phyloP scores from a whole-genome alignment of 108 stramenopile species.

The Nannochloropsis granulata region DNA sequence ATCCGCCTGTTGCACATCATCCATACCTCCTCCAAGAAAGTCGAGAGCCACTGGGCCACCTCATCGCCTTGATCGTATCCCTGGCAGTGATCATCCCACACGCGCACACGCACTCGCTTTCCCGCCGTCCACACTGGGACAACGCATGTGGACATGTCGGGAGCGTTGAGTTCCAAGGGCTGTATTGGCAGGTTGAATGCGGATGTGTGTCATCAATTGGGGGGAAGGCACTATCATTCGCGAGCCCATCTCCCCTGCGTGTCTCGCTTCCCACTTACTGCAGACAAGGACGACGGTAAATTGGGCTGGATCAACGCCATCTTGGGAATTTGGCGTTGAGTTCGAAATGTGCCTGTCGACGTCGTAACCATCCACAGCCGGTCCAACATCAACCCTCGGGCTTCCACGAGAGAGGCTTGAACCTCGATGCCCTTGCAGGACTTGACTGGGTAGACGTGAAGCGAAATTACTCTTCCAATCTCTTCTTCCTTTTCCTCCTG shows the following conservation, averaged over 20 bases:
- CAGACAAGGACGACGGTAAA: slow-evolving; percentile 8
- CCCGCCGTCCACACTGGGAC: slow-evolving; percentile 20
- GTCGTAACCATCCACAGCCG: slow-evolving; percentile 43
- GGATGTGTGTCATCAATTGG: not conserved
- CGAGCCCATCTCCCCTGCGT: no score
- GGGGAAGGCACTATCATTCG: not conserved
- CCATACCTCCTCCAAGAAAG: slow-evolving; percentile 9
- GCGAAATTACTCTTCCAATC: slow-evolving; percentile 7
- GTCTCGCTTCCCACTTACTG: slow-evolving; percentile 1
- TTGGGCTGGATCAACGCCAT: slow-evolving; percentile 33
- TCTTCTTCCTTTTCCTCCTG: not conserved
- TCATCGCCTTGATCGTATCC: slow-evolving; percentile 36
- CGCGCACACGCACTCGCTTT: slow-evolving; percentile 3
- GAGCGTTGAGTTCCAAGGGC: slow-evolving; percentile 20
- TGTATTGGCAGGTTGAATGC: not conserved
- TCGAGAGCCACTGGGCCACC: slow-evolving; percentile 31
- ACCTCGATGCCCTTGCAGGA: slow-evolving; percentile 35
- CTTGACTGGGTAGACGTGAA: slow-evolving; percentile 44
- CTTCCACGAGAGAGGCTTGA: not conserved
- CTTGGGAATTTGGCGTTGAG: slow-evolving; percentile 33
- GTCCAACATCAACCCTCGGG: slow-evolving; percentile 34
- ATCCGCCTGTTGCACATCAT: not conserved
- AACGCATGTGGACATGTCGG: slow-evolving; percentile 20
- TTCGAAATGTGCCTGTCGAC: slow-evolving; percentile 23
- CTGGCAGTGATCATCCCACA: slow-evolving; percentile 39